Evolutionary conservation across 2,329 filamentous ascomycete genomes (phyloP).

Genomic region (Neophaeococcomyces mojaviensis): DNA sequence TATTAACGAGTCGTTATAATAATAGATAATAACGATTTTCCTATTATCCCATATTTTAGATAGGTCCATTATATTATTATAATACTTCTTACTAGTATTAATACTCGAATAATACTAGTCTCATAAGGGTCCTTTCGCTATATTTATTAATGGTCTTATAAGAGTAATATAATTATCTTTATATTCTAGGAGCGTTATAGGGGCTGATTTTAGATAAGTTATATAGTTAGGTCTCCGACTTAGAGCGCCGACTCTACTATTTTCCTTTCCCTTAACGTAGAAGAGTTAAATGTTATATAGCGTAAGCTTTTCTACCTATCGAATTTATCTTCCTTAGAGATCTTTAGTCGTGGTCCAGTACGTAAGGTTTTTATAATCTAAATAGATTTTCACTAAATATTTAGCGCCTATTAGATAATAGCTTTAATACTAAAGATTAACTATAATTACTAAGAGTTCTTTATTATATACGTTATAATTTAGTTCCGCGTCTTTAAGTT

Average conservation of each 20-base stretch:
- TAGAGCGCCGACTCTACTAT: conserved; percentile 14
- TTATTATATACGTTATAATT: conserved; percentile 19
- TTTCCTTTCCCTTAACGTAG: conserved; percentile 11
- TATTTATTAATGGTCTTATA: background rate
- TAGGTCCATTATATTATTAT: no score
- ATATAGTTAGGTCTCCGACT: conserved; percentile 12
- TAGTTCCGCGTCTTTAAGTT: conserved; percentile 9
- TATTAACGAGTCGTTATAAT: conserved; percentile 6
- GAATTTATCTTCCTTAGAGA: conserved; percentile 10
- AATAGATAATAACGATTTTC: conserved; percentile 6
- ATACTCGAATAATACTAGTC: no score
- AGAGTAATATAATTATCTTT: conserved; percentile 7
- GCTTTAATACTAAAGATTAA: conserved; percentile 14
- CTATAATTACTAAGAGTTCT: no score
- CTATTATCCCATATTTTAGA: no score
- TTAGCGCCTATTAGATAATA: conserved; percentile 16
- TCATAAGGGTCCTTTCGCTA: no score
- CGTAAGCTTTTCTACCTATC: conserved; percentile 6
- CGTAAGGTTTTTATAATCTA: conserved; percentile 15
- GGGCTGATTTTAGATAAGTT: conserved; percentile 4
- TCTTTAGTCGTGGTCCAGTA: conserved; percentile 15
- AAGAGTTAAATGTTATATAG: conserved; percentile 14
- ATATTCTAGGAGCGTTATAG: background rate
- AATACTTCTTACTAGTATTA: no score
- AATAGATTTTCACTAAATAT: conserved; percentile 15